These are phyloP conservation scores for Penicillium turbatum DNA, from an alignment of 495 filamentous ascomycete species.

Conservation along the genomic window DNA sequence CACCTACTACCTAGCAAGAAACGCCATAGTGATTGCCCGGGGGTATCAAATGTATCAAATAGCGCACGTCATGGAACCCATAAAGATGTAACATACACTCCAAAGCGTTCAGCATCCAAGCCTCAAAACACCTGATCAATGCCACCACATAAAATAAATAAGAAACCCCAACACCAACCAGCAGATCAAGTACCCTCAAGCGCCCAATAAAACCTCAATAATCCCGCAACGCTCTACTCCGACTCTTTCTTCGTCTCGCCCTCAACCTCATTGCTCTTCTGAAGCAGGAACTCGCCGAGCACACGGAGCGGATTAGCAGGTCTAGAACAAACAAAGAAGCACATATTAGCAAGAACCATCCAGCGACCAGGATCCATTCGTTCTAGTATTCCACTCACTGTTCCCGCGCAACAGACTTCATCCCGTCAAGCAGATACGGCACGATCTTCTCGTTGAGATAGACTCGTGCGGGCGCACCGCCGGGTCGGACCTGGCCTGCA, in stretches of 20 bases:
- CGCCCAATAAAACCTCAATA: background rate
- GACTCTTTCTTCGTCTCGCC: slow-evolving; percentile 22
- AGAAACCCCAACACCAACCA: background rate
- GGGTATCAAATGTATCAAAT: slow-evolving; percentile 1
- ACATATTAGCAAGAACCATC: background rate
- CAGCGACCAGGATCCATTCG: background rate
- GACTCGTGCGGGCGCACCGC: slow-evolving; percentile 80
- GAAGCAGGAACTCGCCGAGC: slow-evolving; percentile 80
- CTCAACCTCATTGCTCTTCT: slow-evolving; percentile 74
- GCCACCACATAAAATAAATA: background rate
- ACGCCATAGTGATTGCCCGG: background rate
- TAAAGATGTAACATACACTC: no score
- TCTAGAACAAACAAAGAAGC: slow-evolving; percentile 14
- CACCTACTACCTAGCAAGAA: background rate
- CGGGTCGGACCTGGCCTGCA: slow-evolving; percentile 46
- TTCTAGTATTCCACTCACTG: slow-evolving; percentile 56
- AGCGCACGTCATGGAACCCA: no score
- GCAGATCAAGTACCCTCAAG: background rate
- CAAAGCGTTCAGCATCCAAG: no score
- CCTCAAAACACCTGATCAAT: background rate
- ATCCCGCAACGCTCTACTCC: slow-evolving; percentile 5
- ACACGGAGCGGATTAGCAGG: slow-evolving; percentile 82
- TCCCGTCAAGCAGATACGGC: slow-evolving; percentile 77
- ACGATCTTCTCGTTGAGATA: slow-evolving; percentile 91
- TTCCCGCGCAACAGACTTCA: slow-evolving; percentile 81